These are phyloP conservation scores for Aphanomyces invadans DNA, from an alignment of 352 stramenopile genomes.

Conservation along the genomic window DNA sequence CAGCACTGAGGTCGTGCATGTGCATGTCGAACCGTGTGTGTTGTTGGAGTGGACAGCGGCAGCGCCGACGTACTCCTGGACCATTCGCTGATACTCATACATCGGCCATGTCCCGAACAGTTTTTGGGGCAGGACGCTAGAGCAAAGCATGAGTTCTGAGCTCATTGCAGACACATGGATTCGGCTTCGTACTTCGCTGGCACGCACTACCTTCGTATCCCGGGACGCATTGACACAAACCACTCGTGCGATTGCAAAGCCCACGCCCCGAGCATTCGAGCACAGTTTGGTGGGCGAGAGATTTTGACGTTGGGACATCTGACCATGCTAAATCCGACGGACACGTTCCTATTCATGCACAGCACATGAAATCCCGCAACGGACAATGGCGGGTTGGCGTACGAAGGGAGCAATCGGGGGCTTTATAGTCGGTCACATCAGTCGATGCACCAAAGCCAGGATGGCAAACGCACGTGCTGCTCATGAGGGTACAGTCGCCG, in stretches of 20 bases:
- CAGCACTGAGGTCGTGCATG: no score
- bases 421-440: conserved; percentile 69
- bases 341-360: conserved; percentile 9
- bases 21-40: conserved; percentile 38
- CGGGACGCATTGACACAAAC: conserved; percentile 81
- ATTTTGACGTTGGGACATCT: conserved; percentile 34
- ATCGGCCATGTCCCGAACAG: conserved; percentile 63
- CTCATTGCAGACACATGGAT: not conserved
- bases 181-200: conserved; percentile 35
- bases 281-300: conserved; percentile 31
- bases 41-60: conserved; percentile 47
- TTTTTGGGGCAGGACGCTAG: conserved; percentile 46
- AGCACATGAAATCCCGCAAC: not conserved
- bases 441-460: conserved; percentile 77
- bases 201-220: conserved; percentile 86
- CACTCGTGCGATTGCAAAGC: conserved; percentile 76
- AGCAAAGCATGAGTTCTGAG: not conserved
- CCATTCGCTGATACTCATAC: conserved; percentile 48
- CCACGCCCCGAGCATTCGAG: conserved; percentile 91
- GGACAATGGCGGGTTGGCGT: conserved; percentile 2
- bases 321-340: conserved; percentile 36
- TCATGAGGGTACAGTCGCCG: conserved; percentile 72
- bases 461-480: conserved; percentile 82
- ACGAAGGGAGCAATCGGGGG: conserved; percentile 79
- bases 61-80: conserved; percentile 34